Conservation (phyloP, 2,329 filamentous ascomycete genomes). For the Colletotrichum somersetense region DNA sequence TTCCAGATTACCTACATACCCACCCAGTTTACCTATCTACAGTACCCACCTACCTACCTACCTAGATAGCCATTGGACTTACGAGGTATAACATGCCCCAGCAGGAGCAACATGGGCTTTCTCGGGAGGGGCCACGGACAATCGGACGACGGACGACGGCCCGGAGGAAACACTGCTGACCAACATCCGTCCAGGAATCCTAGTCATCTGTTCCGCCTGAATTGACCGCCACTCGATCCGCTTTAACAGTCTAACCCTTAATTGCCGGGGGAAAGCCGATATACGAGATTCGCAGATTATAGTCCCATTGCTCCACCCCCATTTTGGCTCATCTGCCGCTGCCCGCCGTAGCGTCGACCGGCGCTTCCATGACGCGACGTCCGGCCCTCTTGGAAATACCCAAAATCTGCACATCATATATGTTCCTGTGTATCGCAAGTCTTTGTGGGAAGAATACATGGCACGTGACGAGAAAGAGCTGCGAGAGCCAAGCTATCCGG, state of each 20-base stretch:
- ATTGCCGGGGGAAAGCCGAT: background rate
- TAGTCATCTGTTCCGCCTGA: constrained; percentile 8
- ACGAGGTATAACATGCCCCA: background rate
- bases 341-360: background rate
- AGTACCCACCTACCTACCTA: too few relatives aligned
- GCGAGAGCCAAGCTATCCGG: background rate
- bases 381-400: background rate
- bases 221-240: background rate
- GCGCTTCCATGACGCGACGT: constrained; percentile 1
- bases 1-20: background rate
- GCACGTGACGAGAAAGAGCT: background rate
- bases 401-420: background rate
- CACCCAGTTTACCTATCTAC: too few relatives aligned
- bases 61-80: too few relatives aligned
- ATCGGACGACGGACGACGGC: constrained; percentile 4
- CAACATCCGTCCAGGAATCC: constrained; percentile 22
- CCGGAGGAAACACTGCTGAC: constrained; percentile 18
- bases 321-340: background rate
- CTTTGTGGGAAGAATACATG: background rate
- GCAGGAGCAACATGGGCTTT: background rate
- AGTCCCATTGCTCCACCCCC: background rate
- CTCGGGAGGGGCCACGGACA: constrained; percentile 14
- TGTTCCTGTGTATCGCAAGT: background rate
- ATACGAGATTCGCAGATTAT: constrained; percentile 25
- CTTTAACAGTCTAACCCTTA: background rate